Evolutionary conservation across 441 rosid genomes (phyloP).

Genomic region (Aleurites moluccanus): DNA sequence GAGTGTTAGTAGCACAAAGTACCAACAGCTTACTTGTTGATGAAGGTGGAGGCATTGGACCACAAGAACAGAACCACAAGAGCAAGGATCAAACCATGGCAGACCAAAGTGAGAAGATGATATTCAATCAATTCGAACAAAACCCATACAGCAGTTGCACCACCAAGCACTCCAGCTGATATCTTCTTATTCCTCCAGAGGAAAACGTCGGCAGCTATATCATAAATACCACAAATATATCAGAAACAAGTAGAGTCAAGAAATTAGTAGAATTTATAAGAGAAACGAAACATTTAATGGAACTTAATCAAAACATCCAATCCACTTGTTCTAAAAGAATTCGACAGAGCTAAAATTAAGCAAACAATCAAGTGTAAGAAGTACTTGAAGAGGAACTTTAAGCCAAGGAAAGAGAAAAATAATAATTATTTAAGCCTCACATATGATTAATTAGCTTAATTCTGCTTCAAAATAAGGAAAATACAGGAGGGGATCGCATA

Average conservation of each 20-base stretch:
- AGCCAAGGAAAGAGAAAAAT: too few relatives aligned
- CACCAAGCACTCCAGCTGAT: conserved; percentile 76
- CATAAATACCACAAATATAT: neutral
- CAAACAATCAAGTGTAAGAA: neutral
- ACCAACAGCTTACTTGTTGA: conserved; percentile 69
- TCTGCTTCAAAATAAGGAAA: neutral
- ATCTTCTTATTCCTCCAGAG: conserved; percentile 97
- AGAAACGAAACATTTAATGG: neutral
- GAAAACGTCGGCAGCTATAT: conserved; percentile 82
- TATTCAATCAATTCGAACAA: conserved; percentile 80
- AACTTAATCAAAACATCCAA: neutral
- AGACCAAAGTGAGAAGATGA: conserved; percentile 74
- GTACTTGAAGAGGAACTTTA: neutral
- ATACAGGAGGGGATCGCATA: neutral
- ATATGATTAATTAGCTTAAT: neutral
- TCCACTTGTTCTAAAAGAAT: neutral
- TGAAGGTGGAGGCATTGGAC: conserved; percentile 75
- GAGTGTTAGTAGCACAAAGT: neutral
- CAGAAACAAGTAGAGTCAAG: neutral
- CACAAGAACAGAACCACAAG: conserved; percentile 81
- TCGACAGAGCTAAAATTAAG: neutral
- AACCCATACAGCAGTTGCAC: conserved; percentile 71
- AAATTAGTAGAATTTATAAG: too few relatives aligned
- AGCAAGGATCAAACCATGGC: conserved; percentile 62
- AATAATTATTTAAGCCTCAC: neutral